These are phyloP conservation scores for Aspergillus transmontanensis DNA, from an alignment of 2,329 filamentous ascomycete genomes.

Conservation along the genomic window DNA sequence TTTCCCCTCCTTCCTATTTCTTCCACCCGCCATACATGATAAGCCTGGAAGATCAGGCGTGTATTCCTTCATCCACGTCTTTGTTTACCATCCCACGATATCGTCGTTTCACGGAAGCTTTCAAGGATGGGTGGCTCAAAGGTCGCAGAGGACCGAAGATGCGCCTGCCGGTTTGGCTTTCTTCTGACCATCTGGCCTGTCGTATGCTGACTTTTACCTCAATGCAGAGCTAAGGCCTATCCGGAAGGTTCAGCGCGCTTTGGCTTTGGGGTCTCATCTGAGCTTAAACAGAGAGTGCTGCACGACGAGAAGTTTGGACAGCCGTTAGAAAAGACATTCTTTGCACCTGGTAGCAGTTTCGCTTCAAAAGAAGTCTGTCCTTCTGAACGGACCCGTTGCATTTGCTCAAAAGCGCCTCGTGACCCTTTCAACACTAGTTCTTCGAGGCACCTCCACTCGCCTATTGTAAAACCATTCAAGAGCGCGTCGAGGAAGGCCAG, in stretches of 20 bases:
- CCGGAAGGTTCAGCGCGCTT: not conserved
- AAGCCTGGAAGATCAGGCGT: not conserved
- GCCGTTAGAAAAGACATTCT: not conserved
- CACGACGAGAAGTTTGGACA: not conserved
- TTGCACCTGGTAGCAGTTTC: not conserved
- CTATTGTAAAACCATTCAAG: not conserved
- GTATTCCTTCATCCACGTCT: not conserved
- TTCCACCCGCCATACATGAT: not conserved
- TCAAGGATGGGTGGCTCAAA: constrained; percentile 5
- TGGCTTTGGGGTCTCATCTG: not conserved
- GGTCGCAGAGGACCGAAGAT: not conserved
- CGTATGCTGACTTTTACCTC: not conserved
- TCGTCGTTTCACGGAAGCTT: not conserved
- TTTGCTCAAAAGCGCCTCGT: not conserved
- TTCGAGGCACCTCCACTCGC: not conserved
- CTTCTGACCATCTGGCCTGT: not conserved
- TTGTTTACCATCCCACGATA: not conserved
- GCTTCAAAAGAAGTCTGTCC: not conserved
- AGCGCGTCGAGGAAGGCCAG: not conserved
- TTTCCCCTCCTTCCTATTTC: constrained; percentile 3
- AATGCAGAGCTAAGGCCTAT: not conserved
- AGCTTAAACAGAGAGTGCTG: too few species aligned
- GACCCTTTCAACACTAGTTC: not conserved
- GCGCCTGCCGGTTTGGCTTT: constrained; percentile 3
- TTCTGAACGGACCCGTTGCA: not conserved